Evolutionary conservation across 2,329 filamentous ascomycete species (phyloP).

Genomic region (Nakataea oryzae): DNA sequence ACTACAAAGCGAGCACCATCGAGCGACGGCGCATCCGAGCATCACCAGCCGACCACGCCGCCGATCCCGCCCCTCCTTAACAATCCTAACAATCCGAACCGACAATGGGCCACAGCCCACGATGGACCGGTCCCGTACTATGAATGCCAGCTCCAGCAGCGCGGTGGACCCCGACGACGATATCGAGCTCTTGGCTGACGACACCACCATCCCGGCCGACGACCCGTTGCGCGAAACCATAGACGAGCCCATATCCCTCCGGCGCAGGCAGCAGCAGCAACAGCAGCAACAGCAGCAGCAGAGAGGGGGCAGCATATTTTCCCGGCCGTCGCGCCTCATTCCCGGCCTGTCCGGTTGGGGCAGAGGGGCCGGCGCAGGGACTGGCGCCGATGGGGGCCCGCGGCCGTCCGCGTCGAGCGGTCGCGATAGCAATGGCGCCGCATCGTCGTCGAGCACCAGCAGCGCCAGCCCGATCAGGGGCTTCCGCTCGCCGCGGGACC

Average conservation of each 20-base stretch:
- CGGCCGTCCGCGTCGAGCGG: no score
- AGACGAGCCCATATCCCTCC: constrained; percentile 54
- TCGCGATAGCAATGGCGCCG: no score
- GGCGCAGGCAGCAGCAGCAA: constrained; percentile 50
- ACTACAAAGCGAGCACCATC: not conserved
- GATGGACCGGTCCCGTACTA: constrained; percentile 7
- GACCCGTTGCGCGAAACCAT: constrained; percentile 44
- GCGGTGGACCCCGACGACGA: constrained; percentile 5
- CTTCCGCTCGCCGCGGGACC: not conserved
- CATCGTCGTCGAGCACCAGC: not conserved
- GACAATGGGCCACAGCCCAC: constrained; percentile 1
- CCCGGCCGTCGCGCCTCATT: constrained; percentile 35
- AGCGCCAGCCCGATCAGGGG: not conserved
- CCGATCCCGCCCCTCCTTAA: not conserved
- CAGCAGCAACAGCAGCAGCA: not conserved
- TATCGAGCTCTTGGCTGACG: constrained; percentile 9
- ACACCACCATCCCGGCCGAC: constrained; percentile 33
- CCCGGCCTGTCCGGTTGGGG: constrained; percentile 30
- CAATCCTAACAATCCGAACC: not conserved
- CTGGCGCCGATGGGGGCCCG: no score
- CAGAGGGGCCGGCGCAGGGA: no score
- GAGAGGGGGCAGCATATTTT: constrained; percentile 23
- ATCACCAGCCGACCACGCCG: not conserved
- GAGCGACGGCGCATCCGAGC: not conserved
- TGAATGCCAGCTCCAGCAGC: constrained; percentile 7